Evolutionary conservation across 768 basidiomycete genomes (phyloP).

Genomic region (Podaxis rugospora): DNA sequence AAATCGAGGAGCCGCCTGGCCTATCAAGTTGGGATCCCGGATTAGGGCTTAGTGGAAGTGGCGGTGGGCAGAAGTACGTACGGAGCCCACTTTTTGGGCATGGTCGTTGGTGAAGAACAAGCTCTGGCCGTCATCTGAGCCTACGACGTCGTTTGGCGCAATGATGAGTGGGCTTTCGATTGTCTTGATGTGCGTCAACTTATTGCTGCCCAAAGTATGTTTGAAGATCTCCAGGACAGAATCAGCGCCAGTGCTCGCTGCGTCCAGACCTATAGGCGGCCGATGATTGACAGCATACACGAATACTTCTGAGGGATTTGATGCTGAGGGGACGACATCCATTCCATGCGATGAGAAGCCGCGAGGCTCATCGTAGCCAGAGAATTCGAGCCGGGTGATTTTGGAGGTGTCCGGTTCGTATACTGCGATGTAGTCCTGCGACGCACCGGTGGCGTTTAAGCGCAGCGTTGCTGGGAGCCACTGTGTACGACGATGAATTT

Average conservation of each 20-base stretch:
- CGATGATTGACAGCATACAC: slow-evolving; percentile 75
- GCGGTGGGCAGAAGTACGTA: slow-evolving; percentile 25
- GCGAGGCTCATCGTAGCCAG: slow-evolving; percentile 32
- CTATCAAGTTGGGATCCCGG: slow-evolving; percentile 11
- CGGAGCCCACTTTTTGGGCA: slow-evolving; percentile 46
- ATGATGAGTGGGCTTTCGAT: slow-evolving; percentile 49
- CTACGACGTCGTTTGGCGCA: slow-evolving; percentile 73
- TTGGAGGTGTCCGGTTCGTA: slow-evolving; percentile 46
- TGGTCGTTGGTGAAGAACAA: slow-evolving; percentile 74
- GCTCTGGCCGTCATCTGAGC: slow-evolving; percentile 55
- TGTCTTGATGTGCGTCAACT: slow-evolving; percentile 52
- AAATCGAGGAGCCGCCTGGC: slow-evolving; percentile 21
- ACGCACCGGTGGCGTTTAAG: slow-evolving; percentile 34
- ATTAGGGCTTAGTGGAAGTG: background rate
- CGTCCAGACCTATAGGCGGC: slow-evolving; percentile 35
- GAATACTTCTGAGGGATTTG: slow-evolving; percentile 46
- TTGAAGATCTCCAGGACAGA: slow-evolving; percentile 70
- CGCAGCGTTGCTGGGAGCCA: slow-evolving; percentile 47
- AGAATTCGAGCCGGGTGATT: slow-evolving; percentile 41
- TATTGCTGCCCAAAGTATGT: slow-evolving; percentile 38
- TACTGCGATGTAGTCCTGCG: slow-evolving; percentile 54
- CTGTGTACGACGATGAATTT: slow-evolving; percentile 36
- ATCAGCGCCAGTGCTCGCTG: slow-evolving; percentile 55
- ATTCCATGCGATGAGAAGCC: slow-evolving; percentile 62
- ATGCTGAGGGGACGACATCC: slow-evolving; percentile 56